These are phyloP conservation scores for Dactylellina cionopaga DNA, from an alignment of 2,329 filamentous ascomycete genomes.

Conservation along the genomic window DNA sequence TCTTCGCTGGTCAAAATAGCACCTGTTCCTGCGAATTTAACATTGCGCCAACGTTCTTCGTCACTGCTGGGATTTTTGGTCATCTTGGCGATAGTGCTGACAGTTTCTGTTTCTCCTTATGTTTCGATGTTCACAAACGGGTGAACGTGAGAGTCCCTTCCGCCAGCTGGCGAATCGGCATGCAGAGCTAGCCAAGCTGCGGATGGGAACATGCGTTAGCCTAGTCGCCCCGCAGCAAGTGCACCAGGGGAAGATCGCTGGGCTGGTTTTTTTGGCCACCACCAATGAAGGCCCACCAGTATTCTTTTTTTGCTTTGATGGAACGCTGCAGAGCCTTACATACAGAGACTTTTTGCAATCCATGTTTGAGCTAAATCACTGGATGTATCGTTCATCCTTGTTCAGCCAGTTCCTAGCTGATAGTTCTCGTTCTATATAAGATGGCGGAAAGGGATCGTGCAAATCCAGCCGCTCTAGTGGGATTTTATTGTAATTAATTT, in stretches of 20 bases:
- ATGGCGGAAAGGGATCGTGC: no score
- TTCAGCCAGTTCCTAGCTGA: slow-evolving; percentile 31
- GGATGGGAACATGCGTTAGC: not conserved
- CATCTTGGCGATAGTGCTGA: slow-evolving; percentile 17
- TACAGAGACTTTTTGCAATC: not conserved
- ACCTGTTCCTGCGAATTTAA: slow-evolving; percentile 1
- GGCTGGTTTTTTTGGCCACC: slow-evolving; percentile 8
- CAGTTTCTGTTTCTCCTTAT: slow-evolving; percentile 13
- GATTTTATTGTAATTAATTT: not conserved
- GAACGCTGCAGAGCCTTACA: slow-evolving; percentile 4
- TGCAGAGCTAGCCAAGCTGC: not conserved
- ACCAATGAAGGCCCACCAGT: not conserved
- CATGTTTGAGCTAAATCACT: slow-evolving; percentile 38
- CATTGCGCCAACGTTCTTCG: not conserved
- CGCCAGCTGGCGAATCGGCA: slow-evolving; percentile 36
- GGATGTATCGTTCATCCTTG: slow-evolving; percentile 42
- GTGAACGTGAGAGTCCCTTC: slow-evolving; percentile 14
- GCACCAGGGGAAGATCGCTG: slow-evolving; percentile 18
- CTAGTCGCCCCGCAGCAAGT: slow-evolving; percentile 18
- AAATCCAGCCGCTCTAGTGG: no score
- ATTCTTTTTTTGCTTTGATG: not conserved
- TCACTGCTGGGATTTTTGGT: not conserved
- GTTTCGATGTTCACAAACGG: slow-evolving; percentile 14
- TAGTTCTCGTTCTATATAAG: slow-evolving; percentile 15
- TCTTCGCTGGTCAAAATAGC: no score